Evolutionary conservation across 257 asterid species (phyloP).

Genomic region (Plantago ovata): DNA sequence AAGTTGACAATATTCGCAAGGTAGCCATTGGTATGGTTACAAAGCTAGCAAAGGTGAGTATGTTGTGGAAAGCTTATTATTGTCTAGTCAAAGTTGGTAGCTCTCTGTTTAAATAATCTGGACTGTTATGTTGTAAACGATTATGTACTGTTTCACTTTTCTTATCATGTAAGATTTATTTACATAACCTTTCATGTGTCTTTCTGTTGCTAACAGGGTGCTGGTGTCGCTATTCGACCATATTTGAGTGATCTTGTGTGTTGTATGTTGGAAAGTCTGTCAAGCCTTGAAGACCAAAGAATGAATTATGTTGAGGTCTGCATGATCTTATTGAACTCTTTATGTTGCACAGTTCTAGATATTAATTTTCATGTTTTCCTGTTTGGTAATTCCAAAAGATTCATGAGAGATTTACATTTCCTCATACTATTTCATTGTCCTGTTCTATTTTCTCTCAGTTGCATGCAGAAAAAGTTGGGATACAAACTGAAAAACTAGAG

Average conservation of each 20-base stretch:
- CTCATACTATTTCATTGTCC: slow-evolving; percentile 12
- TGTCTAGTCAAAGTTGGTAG: slow-evolving; percentile 12
- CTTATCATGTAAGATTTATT: slow-evolving; percentile 7
- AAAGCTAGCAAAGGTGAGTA: slow-evolving; percentile 77
- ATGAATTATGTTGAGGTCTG: slow-evolving; percentile 94
- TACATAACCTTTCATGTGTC: slow-evolving; percentile 10
- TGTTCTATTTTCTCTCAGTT: slow-evolving; percentile 40
- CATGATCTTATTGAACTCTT: slow-evolving; percentile 17
- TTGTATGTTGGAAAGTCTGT: slow-evolving; percentile 98
- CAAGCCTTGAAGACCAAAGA: slow-evolving; percentile 99
- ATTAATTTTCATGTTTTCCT: neutral
- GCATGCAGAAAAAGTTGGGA: slow-evolving; percentile 92
- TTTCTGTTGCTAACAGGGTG: slow-evolving; percentile 51
- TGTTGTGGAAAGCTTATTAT: slow-evolving; percentile 13
- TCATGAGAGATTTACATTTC: slow-evolving; percentile 1
- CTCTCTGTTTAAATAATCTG: slow-evolving; percentile 12
- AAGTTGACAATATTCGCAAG: slow-evolving; percentile 86
- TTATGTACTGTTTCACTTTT: slow-evolving; percentile 9
- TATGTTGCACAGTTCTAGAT: neutral
- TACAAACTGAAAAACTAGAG: slow-evolving; percentile 92
- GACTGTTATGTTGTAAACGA: slow-evolving; percentile 3
- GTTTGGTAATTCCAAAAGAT: slow-evolving; percentile 15
- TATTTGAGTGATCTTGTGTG: slow-evolving; percentile 87
- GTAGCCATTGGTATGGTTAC: slow-evolving; percentile 87
- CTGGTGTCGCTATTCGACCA: slow-evolving; percentile 90